phyloP scores from a whole-genome alignment of 75 land plant species.

The Cupressus sempervirens region DNA sequence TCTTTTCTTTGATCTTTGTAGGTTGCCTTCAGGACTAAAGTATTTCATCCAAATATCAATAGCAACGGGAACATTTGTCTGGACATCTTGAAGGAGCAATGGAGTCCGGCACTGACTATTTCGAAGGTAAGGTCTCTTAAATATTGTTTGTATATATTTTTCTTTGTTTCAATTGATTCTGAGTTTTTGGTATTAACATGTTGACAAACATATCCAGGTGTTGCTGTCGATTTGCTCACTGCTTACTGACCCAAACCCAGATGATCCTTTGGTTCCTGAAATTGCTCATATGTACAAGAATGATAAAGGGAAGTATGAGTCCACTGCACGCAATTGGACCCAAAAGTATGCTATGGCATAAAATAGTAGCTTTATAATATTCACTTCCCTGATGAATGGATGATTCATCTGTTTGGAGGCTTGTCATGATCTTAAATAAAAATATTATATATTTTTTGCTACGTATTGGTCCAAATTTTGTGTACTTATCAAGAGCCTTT shows the following conservation, averaged over 20 bases:
- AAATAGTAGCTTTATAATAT: background rate
- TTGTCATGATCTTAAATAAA: background rate
- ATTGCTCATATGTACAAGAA: conserved; percentile 78
- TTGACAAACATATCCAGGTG: conserved; percentile 30
- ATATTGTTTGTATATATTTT: conserved; percentile 7
- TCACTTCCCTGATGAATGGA: background rate
- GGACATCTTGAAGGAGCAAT: conserved; percentile 82
- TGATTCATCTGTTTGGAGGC: background rate
- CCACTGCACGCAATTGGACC: conserved; percentile 62
- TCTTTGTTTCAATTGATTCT: background rate
- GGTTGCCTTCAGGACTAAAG: conserved; percentile 80
- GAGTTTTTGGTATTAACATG: background rate
- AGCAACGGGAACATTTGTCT: conserved; percentile 88
- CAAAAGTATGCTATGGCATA: conserved; percentile 70
- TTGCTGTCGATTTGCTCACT: conserved; percentile 71
- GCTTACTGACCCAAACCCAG: conserved; percentile 68
- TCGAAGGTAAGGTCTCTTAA: conserved; percentile 54
- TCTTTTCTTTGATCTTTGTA: conserved; percentile 12
- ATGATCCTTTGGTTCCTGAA: conserved; percentile 72
- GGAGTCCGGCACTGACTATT: conserved; percentile 87
- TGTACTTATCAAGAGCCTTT: too few relatives aligned
- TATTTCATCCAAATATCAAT: conserved; percentile 86
- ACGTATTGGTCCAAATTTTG: background rate
- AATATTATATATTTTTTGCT: background rate
- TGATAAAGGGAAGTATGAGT: conserved; percentile 56